phyloP scores from a whole-genome alignment of 768 basidiomycete species.

The Kwoniella europaea region DNA sequence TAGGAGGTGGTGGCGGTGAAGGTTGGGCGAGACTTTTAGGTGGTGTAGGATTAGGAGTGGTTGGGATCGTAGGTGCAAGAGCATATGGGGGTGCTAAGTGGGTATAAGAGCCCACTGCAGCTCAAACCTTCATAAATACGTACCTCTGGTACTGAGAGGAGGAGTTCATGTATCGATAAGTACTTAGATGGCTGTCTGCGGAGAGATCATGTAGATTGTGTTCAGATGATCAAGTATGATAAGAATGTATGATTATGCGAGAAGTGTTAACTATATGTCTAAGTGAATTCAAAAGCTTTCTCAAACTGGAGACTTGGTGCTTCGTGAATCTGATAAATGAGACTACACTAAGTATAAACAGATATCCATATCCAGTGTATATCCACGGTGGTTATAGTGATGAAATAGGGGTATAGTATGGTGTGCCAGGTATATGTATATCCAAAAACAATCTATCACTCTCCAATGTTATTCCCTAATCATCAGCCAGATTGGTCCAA shows the following conservation, averaged over 20 bases:
- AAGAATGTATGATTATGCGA: neutral
- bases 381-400: too few species aligned
- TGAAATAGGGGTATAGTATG: neutral
- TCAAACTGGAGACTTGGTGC: too few species aligned
- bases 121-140: neutral
- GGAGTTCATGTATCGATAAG: neutral
- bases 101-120: conserved; percentile 23
- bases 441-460: too few species aligned
- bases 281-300: too few species aligned
- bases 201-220: too few species aligned
- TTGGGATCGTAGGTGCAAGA: conserved; percentile 42
- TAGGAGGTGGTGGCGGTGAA: conserved; percentile 51
- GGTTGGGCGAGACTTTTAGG: conserved; percentile 49
- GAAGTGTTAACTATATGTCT: neutral
- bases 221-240: neutral
- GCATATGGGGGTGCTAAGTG: conserved; percentile 37
- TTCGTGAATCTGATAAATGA: too few species aligned
- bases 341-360: too few species aligned
- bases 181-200: too few species aligned
- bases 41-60: conserved; percentile 35
- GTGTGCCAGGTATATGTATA: neutral
- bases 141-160: too few species aligned
- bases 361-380: too few species aligned
- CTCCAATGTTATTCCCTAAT: neutral
- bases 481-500: conserved; percentile 53